phyloP scores from a whole-genome alignment of 495 filamentous ascomycete species.

The Friedmanniomyces simplex region DNA sequence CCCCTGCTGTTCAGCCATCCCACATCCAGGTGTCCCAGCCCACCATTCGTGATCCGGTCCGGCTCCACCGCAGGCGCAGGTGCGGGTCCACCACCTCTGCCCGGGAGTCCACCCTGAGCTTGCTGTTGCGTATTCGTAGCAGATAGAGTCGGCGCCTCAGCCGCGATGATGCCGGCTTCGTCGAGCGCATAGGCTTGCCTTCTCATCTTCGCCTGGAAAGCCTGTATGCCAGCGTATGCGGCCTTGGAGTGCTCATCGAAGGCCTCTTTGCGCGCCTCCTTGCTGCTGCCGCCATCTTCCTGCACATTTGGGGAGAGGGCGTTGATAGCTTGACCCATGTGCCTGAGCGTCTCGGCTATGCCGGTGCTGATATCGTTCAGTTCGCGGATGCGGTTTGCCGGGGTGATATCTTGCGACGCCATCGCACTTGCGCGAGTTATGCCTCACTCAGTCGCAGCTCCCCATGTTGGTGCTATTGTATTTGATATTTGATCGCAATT shows the following conservation, averaged over 20 bases:
- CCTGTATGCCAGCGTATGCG: constrained; percentile 51
- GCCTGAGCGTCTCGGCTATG: constrained; percentile 51
- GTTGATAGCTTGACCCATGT: constrained; percentile 58
- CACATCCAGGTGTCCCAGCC: constrained; percentile 59
- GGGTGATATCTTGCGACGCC: constrained; percentile 20
- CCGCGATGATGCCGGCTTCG: constrained; percentile 61
- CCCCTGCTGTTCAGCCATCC: constrained; percentile 78
- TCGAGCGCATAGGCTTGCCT: constrained; percentile 73
- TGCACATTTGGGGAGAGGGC: constrained; percentile 37
- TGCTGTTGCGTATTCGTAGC: constrained; percentile 3
- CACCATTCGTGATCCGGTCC: constrained; percentile 38
- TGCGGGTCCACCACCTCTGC: not conserved
- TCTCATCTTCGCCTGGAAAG: constrained; percentile 41
- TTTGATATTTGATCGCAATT: too few relatives aligned
- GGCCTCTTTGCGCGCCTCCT: constrained; percentile 42
- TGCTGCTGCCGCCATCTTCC: constrained; percentile 22
- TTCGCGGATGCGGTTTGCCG: constrained; percentile 58
- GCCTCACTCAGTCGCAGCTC: too few relatives aligned
- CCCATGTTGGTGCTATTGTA: too few relatives aligned
- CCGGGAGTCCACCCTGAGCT: not conserved
- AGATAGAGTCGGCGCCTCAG: constrained; percentile 26
- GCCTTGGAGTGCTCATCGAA: constrained; percentile 54
- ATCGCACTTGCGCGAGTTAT: not conserved
- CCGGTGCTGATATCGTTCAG: constrained; percentile 61
- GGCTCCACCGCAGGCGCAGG: constrained; percentile 16